phyloP scores from a whole-genome alignment of 768 basidiomycete genomes.

The Daedaleopsis nitida region DNA sequence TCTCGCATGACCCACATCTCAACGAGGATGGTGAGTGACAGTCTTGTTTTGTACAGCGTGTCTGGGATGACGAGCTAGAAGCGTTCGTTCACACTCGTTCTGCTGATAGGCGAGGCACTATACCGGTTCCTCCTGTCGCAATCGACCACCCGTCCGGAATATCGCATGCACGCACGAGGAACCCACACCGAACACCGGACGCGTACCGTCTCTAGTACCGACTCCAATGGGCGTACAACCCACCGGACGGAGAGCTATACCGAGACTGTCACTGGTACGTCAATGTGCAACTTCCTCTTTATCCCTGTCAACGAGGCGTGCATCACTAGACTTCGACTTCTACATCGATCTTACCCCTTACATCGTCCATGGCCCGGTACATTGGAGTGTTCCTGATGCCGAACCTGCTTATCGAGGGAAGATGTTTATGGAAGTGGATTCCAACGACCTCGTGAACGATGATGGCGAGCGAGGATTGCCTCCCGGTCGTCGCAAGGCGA shows the following conservation, averaged over 20 bases:
- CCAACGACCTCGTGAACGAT: conserved; percentile 12
- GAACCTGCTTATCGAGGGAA: conserved; percentile 66
- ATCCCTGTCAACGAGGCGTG: too few relatives aligned
- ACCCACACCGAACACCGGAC: conserved; percentile 56
- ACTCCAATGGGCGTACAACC: conserved; percentile 36
- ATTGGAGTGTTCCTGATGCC: conserved; percentile 65
- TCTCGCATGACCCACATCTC: conserved; percentile 72
- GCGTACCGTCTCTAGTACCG: conserved; percentile 44
- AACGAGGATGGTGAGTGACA: conserved; percentile 57
- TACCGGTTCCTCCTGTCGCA: conserved; percentile 73
- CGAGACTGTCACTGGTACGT: conserved; percentile 50
- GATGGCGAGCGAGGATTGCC: conserved; percentile 1
- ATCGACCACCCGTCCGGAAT: conserved; percentile 45
- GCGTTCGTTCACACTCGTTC: neutral
- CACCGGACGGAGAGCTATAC: conserved; percentile 52
- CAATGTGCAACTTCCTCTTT: neutral
- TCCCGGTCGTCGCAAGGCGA: conserved; percentile 40
- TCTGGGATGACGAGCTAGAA: neutral
- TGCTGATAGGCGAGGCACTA: conserved; percentile 64
- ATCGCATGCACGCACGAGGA: conserved; percentile 53
- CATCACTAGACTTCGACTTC: conserved; percentile 58
- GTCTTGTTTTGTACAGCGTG: neutral
- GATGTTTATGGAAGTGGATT: conserved; percentile 60
- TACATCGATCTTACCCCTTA: conserved; percentile 53
- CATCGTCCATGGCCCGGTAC: conserved; percentile 41